Evolutionary conservation across 2,329 filamentous ascomycete genomes (phyloP).

Genomic region (Alternaria sp.): DNA sequence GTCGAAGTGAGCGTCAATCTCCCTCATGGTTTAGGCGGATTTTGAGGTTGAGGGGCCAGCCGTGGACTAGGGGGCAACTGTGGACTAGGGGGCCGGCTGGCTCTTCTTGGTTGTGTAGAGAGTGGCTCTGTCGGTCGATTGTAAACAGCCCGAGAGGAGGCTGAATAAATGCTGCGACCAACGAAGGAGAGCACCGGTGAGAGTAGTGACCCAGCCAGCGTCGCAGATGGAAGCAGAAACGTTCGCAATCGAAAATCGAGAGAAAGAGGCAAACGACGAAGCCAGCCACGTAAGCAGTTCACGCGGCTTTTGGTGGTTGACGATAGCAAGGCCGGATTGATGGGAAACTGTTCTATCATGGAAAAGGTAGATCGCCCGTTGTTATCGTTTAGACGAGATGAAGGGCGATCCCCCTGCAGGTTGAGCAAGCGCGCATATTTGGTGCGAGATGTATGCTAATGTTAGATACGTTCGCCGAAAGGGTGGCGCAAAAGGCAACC

Average conservation of each 20-base stretch:
- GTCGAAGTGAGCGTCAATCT: constrained; percentile 59
- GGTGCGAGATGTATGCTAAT: constrained; percentile 1
- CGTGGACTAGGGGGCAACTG: neutral
- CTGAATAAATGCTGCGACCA: neutral
- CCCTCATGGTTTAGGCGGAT: constrained; percentile 43
- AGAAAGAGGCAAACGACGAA: constrained; percentile 22
- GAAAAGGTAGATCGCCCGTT: neutral
- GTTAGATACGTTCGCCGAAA: constrained; percentile 9
- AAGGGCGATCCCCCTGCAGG: constrained; percentile 23
- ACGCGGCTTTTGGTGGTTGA: constrained; percentile 28
- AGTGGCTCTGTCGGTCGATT: neutral
- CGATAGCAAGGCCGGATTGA: constrained; percentile 19
- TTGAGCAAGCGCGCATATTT: constrained; percentile 23
- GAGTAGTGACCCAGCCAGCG: constrained; percentile 11
- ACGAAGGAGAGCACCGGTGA: neutral
- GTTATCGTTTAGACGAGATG: constrained; percentile 12
- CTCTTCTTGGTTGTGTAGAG: neutral
- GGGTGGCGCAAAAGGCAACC: constrained; percentile 21
- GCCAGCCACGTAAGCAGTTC: constrained; percentile 39
- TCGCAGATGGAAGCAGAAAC: constrained; percentile 5
- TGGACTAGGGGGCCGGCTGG: neutral
- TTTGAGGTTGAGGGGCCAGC: neutral
- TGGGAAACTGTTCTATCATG: constrained; percentile 1
- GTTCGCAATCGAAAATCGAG: constrained; percentile 12
- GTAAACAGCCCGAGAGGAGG: neutral